Percentiles rank a stretch among this genome's conserved stretches.
phyloP scores from a whole-genome alignment of 2,329 filamentous ascomycete genomes.

The Trichoderma lentiforme region DNA sequence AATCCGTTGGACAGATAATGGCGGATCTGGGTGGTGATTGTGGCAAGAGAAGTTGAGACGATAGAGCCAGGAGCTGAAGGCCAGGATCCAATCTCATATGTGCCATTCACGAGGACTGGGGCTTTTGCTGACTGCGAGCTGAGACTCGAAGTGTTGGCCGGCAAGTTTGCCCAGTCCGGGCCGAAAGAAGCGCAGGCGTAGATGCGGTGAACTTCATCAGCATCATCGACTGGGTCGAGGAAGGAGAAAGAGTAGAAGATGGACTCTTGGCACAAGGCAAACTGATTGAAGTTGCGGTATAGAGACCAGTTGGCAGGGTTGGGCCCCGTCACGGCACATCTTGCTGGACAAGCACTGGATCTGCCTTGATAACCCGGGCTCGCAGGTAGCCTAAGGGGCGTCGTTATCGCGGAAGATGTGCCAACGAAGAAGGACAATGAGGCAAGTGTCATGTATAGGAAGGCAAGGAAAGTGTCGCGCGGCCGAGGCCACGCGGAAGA shows the following conservation, averaged over 20 bases:
- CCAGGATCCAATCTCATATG: slow-evolving; percentile 31
- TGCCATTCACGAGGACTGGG: slow-evolving; percentile 19
- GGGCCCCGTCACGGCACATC: slow-evolving; percentile 25
- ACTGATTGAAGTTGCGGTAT: slow-evolving; percentile 26
- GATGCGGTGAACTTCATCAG: slow-evolving; percentile 28
- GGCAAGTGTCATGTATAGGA: neutral
- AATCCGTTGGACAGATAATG: slow-evolving; percentile 28
- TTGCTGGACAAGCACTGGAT: slow-evolving; percentile 21
- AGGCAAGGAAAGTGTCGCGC: neutral
- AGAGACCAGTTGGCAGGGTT: slow-evolving; percentile 27
- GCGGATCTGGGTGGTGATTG: slow-evolving; percentile 29
- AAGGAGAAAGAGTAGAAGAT: slow-evolving; percentile 36
- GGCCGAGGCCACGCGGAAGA: neutral
- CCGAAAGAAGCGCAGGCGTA: slow-evolving; percentile 20
- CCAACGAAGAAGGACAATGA: neutral
- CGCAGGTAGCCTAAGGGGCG: neutral
- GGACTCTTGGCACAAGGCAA: slow-evolving; percentile 29
- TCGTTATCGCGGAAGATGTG: neutral
- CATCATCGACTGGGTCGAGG: slow-evolving; percentile 33
- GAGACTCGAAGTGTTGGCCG: neutral
- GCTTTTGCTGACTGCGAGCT: neutral
- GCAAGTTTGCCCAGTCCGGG: slow-evolving; percentile 16
- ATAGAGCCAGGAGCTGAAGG: slow-evolving; percentile 21
- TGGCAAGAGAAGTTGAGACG: slow-evolving; percentile 23
- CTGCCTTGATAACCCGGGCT: neutral